A percentile compares a stretch with the other conserved stretches of the same genome.
Evolutionary conservation across 108 stramenopile species (phyloP).

Genomic region (Pseudonitzschia multiseries): DNA sequence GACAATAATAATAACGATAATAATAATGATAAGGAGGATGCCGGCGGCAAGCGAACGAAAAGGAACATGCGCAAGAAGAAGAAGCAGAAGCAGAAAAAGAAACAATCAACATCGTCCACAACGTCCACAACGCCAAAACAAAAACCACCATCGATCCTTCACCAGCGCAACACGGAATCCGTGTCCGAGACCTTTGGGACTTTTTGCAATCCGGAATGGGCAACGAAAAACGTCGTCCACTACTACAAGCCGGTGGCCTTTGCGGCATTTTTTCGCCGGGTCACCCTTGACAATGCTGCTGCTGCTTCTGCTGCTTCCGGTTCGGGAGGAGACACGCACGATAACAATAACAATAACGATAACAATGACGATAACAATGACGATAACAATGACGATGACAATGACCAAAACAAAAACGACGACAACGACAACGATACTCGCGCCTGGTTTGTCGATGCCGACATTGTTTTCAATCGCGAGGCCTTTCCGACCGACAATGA

Average conservation of each 20-base stretch:
- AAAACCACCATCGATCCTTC: neutral
- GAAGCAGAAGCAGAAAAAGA: no score
- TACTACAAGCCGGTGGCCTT: slow-evolving; percentile 13
- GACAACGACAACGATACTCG: neutral
- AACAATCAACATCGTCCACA: no score
- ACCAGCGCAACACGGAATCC: neutral
- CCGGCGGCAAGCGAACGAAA: no score
- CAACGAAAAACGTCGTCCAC: neutral
- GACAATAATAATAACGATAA: neutral
- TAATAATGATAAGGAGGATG: neutral
- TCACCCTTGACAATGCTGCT: neutral
- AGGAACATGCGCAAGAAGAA: no score
- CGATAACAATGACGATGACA: no score
- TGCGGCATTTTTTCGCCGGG: neutral
- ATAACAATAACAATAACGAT: no score
- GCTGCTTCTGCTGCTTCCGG: no score
- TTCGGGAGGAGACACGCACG: no score
- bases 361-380: no score
- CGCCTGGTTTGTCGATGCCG: slow-evolving; percentile 13
- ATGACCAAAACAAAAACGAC: no score
- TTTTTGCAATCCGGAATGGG: neutral
- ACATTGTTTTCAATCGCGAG: slow-evolving; percentile 1
- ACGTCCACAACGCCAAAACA: neutral
- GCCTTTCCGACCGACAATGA: neutral
- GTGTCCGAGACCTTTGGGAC: neutral